phyloP scores from a whole-genome alignment of 2,329 filamentous ascomycete genomes.

The Hypoxylon sp. region DNA sequence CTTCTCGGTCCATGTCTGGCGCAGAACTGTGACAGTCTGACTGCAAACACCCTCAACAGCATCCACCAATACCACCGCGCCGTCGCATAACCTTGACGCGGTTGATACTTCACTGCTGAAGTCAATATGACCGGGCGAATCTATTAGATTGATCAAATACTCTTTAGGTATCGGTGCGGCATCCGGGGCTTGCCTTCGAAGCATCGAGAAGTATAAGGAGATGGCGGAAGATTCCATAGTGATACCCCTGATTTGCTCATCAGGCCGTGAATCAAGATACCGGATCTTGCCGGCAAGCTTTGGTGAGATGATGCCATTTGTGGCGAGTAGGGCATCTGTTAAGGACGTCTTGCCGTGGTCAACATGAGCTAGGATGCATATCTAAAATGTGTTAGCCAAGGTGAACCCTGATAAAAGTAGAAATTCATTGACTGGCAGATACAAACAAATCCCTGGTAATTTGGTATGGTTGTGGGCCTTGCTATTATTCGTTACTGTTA shows the following conservation, averaged over 20 bases:
- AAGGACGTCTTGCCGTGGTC: slow-evolving; percentile 99
- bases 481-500: background rate
- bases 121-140: slow-evolving; percentile 98
- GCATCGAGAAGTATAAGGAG: slow-evolving; percentile 93
- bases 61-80: slow-evolving; percentile 93
- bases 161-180: slow-evolving; percentile 81
- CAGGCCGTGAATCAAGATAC: slow-evolving; percentile 94
- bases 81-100: slow-evolving; percentile 93
- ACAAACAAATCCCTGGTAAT: background rate
- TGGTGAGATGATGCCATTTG: slow-evolving; percentile 98
- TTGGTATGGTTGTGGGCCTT: background rate
- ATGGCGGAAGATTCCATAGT: slow-evolving; percentile 99
- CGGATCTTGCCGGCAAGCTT: slow-evolving; percentile 98
- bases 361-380: slow-evolving; percentile 95
- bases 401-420: slow-evolving; percentile 44
- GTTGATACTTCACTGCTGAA: slow-evolving; percentile 99
- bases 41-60: slow-evolving; percentile 98
- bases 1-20: slow-evolving; percentile 96
- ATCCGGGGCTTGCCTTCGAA: slow-evolving; percentile 79
- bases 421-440: background rate
- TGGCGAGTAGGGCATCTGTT: slow-evolving; percentile 94
- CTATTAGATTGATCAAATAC: slow-evolving; percentile 96
- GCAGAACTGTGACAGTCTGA: slow-evolving; percentile 95
- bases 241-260: slow-evolving; percentile 95
- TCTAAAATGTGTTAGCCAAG: slow-evolving; percentile 68